Base-by-base conservation (phyloP, 352 stramenopile genomes). In the Elongisporangium anandrum region DNA sequence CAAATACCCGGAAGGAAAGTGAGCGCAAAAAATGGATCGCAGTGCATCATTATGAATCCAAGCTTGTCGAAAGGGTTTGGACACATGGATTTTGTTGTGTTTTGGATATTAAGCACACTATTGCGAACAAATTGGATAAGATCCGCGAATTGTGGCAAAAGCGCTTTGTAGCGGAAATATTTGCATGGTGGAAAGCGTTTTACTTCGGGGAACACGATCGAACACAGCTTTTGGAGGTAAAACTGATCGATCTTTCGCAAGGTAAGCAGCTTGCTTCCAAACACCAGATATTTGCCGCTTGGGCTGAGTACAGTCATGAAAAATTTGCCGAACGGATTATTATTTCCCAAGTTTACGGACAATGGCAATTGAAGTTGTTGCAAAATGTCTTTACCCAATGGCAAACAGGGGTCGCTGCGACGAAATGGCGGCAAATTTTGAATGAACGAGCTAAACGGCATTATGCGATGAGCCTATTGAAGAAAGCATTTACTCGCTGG, bases 401-500 rank as follows among this genome's bases (percentile, higher is more conserved):
- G 77, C 52, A 70, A 4, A 50, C 61, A n/a, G 65, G 52, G 20
- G 56, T 81, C 10, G 72, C 72, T 16, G 20, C 74, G 21, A 8
- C 70, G 5, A 70, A 75, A 17, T 87, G 77, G 77, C 54, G 71
- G 19, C 60, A 83, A 54, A 79, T 85, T 58, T 73, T 66, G 16
- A 52, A 52, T 22, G 50, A 64, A 26, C 70, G 75, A 38, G 77
- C 77, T 0, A 24, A 69, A 3, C 56, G 73, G 4, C 75, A 83
- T 38, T 63, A 68, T n/a, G 54, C 56, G 15, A 21, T 23, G 8
- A 60, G 66, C 1, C 55, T 77, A 5, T 58, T 59, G n/a, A 55
- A n/a, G 19, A 76, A 77, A 61, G 69, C 60, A 19, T 68, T 84
- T 10, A 10, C 48, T 6, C 52, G 58, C 41, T 87, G 77, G 77